phyloP scores from a whole-genome alignment of 495 filamentous ascomycete genomes.

The Aspergillus sclerotiicarbonarius region DNA sequence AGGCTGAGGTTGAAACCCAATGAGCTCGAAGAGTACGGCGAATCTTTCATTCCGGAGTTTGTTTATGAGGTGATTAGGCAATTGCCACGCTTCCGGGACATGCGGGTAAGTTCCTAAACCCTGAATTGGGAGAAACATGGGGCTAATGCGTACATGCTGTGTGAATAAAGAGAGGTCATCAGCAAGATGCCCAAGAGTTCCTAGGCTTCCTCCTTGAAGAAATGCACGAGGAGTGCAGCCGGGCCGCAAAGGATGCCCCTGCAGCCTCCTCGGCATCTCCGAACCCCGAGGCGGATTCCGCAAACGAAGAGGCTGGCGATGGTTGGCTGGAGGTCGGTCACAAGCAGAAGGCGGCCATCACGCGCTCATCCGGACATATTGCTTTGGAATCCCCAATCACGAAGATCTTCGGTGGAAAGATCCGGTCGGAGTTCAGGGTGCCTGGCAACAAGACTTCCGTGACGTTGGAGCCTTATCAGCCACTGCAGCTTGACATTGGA shows the following conservation, averaged over 20 bases:
- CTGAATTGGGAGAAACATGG: background rate
- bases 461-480: conserved; percentile 89
- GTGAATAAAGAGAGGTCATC: conserved; percentile 71
- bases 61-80: conserved; percentile 89
- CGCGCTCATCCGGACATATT: conserved; percentile 79
- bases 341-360: conserved; percentile 82
- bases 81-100: conserved; percentile 82
- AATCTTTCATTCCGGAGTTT: conserved; percentile 89
- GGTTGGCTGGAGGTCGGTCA: conserved; percentile 95
- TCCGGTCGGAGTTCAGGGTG: conserved; percentile 85
- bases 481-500: conserved; percentile 91
- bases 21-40: conserved; percentile 87
- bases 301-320: conserved; percentile 33
- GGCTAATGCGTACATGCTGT: background rate
- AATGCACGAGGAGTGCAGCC: conserved; percentile 86
- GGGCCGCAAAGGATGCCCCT: conserved; percentile 61
- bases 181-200: conserved; percentile 98
- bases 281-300: conserved; percentile 37
- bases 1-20: conserved; percentile 69
- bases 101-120: conserved; percentile 62
- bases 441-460: conserved; percentile 87
- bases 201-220: conserved; percentile 90
- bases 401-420: conserved; percentile 89
- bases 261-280: conserved; percentile 42
- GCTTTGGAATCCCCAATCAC: conserved; percentile 77